phyloP scores from a whole-genome alignment of 768 basidiomycete genomes.

The Termitomyces sp. region DNA sequence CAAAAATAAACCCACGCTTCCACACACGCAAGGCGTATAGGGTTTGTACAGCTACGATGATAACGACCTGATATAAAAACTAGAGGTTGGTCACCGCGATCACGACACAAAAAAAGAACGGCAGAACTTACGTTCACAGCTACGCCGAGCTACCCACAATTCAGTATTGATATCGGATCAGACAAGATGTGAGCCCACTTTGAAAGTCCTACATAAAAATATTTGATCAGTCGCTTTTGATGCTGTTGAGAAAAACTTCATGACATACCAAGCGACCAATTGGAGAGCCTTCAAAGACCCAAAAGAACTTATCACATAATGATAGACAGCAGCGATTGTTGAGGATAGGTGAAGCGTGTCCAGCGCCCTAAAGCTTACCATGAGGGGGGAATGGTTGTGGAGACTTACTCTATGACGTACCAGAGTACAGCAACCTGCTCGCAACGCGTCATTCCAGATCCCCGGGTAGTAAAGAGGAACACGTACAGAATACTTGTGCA shows the following conservation, averaged over 20 bases:
- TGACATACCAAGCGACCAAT: constrained; percentile 10
- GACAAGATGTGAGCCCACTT: constrained; percentile 7
- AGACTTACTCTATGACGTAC: constrained; percentile 2
- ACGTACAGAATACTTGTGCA: constrained; percentile 20
- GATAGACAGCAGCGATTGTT: constrained; percentile 23
- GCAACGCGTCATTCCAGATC: background rate
- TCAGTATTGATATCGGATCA: background rate
- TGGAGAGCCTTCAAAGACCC: constrained; percentile 14
- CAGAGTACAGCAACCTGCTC: constrained; percentile 19
- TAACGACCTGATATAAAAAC: constrained; percentile 15
- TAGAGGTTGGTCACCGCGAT: background rate
- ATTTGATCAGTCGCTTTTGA: background rate
- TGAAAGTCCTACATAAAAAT: constrained; percentile 17
- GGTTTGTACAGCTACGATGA: constrained; percentile 25
- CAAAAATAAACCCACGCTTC: constrained; percentile 20
- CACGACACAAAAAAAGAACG: background rate
- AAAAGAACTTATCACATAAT: constrained; percentile 23
- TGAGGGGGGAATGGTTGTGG: background rate
- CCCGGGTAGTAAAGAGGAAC: background rate
- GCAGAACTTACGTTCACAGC: constrained; percentile 19
- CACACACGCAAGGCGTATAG: constrained; percentile 26
- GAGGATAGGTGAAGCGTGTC: constrained; percentile 24
- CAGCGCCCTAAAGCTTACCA: constrained; percentile 7
- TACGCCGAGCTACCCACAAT: constrained; percentile 16
- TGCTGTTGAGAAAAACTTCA: background rate